Base-by-base conservation (phyloP, 1,139 yeast genomes). In the Saccharomyces hybrid region DNA sequence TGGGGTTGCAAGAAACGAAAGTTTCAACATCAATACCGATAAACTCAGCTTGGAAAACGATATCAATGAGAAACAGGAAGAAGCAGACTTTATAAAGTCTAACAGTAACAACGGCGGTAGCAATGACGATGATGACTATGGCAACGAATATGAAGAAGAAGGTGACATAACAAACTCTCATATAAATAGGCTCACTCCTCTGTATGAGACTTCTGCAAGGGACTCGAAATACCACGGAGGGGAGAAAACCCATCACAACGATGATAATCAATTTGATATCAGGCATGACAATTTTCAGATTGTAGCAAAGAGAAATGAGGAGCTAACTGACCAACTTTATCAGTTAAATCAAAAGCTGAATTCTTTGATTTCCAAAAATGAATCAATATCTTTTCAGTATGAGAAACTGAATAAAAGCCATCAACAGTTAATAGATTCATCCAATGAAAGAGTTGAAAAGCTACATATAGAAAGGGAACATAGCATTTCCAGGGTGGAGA, bases 341-440 rank as follows among this genome's bases (percentile, higher is more conserved):
- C 56, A 50, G 11, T 27, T 64, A 28, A 65, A 68, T 53, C 57
- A 56, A 41, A 60, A 59, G 46, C 48, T 65, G 9, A 65, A 62
- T 48, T 52, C 49, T 42, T 52, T 57, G 59, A 68, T 69, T 8
- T 68, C 69, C 25, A 88, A 84, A 61, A 71, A 80, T 32, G 74
- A 73, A 20, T 64, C 71, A 34, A 6, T 20, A 27, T 27, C 8
- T 25, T n/a, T 11, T 14, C 51, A 50, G 49, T 46, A 49, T 13
- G 41, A 47, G 34, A 48, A 48, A 7, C 28, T 28, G 9, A 16
- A 42, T 4, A 27, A 23, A 13, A 30, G 16, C 9, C 31, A 50
- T 13, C 27, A 38, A 42, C 27, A 48, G 28, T n/a, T 23, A 6
- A 31, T 20, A 20, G 44, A 48, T 14, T 20, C 50, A 85, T 54